Evolutionary conservation across 139 green algal species (phyloP).

Genomic region (Coelastrella sp.): DNA sequence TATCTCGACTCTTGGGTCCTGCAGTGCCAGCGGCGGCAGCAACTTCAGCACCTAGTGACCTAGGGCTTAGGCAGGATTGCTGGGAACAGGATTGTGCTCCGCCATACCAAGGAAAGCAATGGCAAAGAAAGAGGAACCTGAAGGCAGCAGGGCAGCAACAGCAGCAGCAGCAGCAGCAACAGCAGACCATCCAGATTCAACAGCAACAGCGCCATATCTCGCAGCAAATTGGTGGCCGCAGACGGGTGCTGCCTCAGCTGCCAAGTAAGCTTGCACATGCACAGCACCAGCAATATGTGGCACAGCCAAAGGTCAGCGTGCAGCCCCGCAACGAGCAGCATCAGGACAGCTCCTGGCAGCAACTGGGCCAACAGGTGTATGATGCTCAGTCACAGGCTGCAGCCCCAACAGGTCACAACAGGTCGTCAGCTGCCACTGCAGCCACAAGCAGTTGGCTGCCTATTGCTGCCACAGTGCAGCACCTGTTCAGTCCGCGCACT

Average conservation of each 20-base stretch:
- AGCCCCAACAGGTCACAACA: background rate
- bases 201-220: background rate
- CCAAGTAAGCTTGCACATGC: background rate
- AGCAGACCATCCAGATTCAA: background rate
- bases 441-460: background rate
- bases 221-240: background rate
- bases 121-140: background rate
- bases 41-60: background rate
- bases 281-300: background rate
- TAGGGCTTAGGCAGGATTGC: background rate
- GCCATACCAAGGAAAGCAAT: background rate
- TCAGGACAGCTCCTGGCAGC: background rate
- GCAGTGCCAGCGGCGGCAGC: background rate
- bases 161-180: background rate
- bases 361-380: background rate
- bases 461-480: background rate
- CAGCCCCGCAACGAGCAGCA: background rate
- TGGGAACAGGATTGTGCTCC: background rate
- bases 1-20: constrained; percentile 10
- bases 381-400: constrained; percentile 38
- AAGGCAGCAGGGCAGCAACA: background rate
- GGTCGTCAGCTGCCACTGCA: background rate
- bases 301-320: background rate
- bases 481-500: constrained; percentile 32
- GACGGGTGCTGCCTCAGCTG: background rate